These are phyloP conservation scores for Debaryomyces nepalensis DNA, from an alignment of 1,139 yeast genomes.

Conservation along the genomic window DNA sequence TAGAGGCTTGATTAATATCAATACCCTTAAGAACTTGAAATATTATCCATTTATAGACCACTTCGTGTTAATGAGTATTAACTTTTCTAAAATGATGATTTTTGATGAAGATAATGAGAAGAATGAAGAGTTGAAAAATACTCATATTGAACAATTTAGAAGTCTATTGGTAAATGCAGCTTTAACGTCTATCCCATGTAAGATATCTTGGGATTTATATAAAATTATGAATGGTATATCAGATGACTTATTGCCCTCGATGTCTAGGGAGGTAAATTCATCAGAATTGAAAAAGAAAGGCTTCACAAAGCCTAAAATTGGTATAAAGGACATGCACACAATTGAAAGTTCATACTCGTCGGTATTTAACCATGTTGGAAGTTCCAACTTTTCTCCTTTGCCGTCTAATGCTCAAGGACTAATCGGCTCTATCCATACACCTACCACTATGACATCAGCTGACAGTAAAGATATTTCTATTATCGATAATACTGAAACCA, in stretches of 20 bases:
- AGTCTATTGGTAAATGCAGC: conserved; percentile 19
- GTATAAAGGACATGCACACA: too few species aligned
- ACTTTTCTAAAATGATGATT: conserved; percentile 28
- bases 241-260: conserved; percentile 12
- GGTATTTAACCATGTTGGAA: conserved; percentile 4
- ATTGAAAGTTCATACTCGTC: not conserved
- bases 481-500: not conserved
- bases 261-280: conserved; percentile 6
- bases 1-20: conserved; percentile 18
- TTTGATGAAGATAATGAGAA: conserved; percentile 16
- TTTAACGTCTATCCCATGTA: conserved; percentile 21
- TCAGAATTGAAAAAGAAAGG: not conserved
- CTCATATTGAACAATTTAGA: conserved; percentile 18
- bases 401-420: not conserved
- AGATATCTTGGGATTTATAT: conserved; percentile 24
- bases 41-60: conserved; percentile 27
- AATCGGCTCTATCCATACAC: not conserved
- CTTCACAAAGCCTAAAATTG: not conserved
- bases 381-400: not conserved
- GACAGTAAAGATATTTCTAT: conserved; percentile 3
- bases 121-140: conserved; percentile 13
- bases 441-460: conserved; percentile 4
- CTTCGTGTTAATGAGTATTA: conserved; percentile 22
- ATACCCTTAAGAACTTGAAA: conserved; percentile 16
- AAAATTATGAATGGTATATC: conserved; percentile 19